Evolutionary conservation across 2,329 filamentous ascomycete species (phyloP).

Genomic region (Trichoderma pleuroti): DNA sequence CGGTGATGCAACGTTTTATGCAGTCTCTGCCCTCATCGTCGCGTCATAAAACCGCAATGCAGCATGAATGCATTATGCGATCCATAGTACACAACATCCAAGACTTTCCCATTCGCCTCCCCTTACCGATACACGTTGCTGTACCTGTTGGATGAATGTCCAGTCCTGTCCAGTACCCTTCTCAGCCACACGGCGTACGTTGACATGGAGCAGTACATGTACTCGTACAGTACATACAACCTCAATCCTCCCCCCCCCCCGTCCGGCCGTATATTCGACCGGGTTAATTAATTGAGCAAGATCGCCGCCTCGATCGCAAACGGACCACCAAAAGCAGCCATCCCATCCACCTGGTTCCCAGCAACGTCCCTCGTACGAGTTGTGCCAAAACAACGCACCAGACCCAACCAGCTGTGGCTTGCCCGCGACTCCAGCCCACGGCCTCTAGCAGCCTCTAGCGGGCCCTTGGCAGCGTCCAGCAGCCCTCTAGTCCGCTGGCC

Average conservation of each 20-base stretch:
- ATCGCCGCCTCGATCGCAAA: constrained; percentile 9
- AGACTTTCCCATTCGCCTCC: neutral
- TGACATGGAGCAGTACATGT: neutral
- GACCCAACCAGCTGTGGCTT: neutral
- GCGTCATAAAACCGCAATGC: neutral
- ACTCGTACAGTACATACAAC: neutral
- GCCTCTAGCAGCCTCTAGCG: neutral
- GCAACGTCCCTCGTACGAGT: neutral
- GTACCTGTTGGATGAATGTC: neutral
- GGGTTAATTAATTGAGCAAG: neutral
- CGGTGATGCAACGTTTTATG: constrained; percentile 7
- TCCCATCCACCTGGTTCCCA: neutral
- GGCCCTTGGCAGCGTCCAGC: neutral
- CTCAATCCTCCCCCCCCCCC: neutral
- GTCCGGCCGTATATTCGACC: neutral
- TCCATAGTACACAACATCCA: neutral
- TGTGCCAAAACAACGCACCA: neutral
- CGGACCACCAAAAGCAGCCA: neutral
- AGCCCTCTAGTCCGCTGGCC: neutral
- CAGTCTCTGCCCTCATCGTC: constrained; percentile 15
- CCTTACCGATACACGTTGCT: neutral
- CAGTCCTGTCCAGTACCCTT: too few relatives aligned
- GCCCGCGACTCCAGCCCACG: neutral
- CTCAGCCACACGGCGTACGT: neutral
- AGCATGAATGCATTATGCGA: neutral